Evolutionary conservation across 805 yeast species (phyloP).

Genomic region (Lachancea mirantina): DNA sequence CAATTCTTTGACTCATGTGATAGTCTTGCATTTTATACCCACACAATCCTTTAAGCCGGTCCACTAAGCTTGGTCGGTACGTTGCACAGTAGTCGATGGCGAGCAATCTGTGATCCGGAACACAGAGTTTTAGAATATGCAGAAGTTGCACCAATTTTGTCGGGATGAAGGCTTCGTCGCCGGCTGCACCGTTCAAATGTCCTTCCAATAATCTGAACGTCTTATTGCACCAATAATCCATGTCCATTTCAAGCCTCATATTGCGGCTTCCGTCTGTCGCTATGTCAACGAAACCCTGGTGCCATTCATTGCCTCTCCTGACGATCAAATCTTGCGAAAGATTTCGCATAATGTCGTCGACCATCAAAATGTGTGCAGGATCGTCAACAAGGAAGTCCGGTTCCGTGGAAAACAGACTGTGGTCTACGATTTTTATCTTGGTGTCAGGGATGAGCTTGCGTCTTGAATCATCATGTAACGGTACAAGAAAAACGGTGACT

Average conservation of each 20-base stretch:
- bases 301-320: conserved; percentile 13
- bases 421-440: conserved; percentile 5
- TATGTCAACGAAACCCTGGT: conserved; percentile 22
- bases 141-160: conserved; percentile 24
- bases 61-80: conserved; percentile 11
- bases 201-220: conserved; percentile 9
- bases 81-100: conserved; percentile 22
- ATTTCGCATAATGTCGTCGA: conserved; percentile 24
- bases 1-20: conserved; percentile 11
- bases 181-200: not conserved
- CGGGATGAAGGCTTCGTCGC: conserved; percentile 19
- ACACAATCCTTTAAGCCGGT: conserved; percentile 4
- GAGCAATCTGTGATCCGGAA: conserved; percentile 24
- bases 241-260: conserved; percentile 10
- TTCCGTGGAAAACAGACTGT: conserved; percentile 7
- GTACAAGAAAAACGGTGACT: conserved; percentile 23
- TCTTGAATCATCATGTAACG: conserved; percentile 16
- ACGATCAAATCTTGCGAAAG: conserved; percentile 24
- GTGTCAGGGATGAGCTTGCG: conserved; percentile 1
- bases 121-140: conserved; percentile 14
- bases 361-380: conserved; percentile 24
- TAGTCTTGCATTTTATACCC: not conserved
- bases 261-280: conserved; percentile 7
- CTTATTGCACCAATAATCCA: conserved; percentile 23
- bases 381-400: conserved; percentile 18